These are phyloP conservation scores for Penstemon newberryi DNA, from an alignment of 257 asterid species.

Conservation along the genomic window DNA sequence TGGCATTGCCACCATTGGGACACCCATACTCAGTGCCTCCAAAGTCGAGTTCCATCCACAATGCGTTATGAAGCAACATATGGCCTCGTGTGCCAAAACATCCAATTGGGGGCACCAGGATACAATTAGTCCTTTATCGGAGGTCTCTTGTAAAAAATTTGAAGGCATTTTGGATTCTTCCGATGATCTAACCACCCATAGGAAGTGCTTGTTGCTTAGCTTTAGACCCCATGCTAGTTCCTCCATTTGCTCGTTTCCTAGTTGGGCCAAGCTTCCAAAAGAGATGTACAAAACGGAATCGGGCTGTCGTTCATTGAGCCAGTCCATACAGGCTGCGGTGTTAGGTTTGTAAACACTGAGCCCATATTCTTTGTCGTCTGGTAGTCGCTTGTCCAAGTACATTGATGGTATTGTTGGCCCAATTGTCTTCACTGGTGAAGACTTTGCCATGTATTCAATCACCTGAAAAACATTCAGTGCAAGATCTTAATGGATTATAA, in stretches of 20 bases:
- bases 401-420: constrained; percentile 51
- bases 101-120: constrained; percentile 44
- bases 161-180: constrained; percentile 37
- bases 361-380: constrained; percentile 41
- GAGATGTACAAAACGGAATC: constrained; percentile 35
- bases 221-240: constrained; percentile 39
- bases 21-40: constrained; percentile 40
- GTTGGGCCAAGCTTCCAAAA: constrained; percentile 39
- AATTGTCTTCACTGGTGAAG: constrained; percentile 36
- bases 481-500: no score
- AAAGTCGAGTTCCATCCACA: constrained; percentile 46
- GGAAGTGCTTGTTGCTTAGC: constrained; percentile 32
- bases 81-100: constrained; percentile 31
- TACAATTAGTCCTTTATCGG: constrained; percentile 32
- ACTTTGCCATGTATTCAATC: constrained; percentile 35
- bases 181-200: constrained; percentile 43
- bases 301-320: constrained; percentile 33
- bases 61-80: constrained; percentile 37
- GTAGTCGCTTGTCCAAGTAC: constrained; percentile 47
- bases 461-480: constrained; percentile 27
- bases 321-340: constrained; percentile 28
- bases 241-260: constrained; percentile 31
- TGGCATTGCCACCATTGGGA: constrained; percentile 42
- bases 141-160: constrained; percentile 23
- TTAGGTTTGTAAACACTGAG: constrained; percentile 41